Base-by-base conservation (phyloP, 179 eudicot genomes). In the Drosera spatulata region DNA sequence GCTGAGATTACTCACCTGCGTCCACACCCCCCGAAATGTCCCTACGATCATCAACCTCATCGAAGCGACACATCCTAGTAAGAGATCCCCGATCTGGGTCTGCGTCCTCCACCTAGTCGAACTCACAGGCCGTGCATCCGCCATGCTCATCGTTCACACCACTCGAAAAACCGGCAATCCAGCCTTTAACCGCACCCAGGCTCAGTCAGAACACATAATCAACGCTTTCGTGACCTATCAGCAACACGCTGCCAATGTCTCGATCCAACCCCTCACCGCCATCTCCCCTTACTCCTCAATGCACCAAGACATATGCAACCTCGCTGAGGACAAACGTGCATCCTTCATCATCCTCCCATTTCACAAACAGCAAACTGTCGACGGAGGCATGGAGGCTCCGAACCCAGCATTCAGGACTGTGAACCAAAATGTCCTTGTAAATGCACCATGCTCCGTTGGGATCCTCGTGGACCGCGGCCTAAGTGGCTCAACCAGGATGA, bases 401-500 rank as follows among this genome's bases (percentile, higher is more conserved):
- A 79, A 79, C 53, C 79, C 76, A 2, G 80, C 77, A 41, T 65
- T 77, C 22, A 69, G 68, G 47, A 62, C 50, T 41, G 71, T 79
- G 10, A 82, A 82, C 76, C 80, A 77, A 50, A 75, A 73, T 13
- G 56, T 79, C 43, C 62, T 82, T 11, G 78, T 70, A 13, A 74
- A 82, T 40, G 71, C 86, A 41, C 84, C 84, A 2, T 81, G 84
- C 70, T 79, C 86, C 1, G 79, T 81, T 42, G 81, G 86, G 5
- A 79, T 76, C 61, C 82, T 82, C 5, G 78, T 82, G 4, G 88
- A 83, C 47, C 48, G 85, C 44, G 85, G 88, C 52, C 71, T 80
- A 11, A 66, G 58, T 8, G 87, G 85, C 15, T 43, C 79, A 6
- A 59, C 69, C 50, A 73, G 71, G 1, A 42, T 72, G 12, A 47